Evolutionary conservation across 192 early-diverging fungal species (phyloP).

Genomic region (Linnemannia schmuckeri): DNA sequence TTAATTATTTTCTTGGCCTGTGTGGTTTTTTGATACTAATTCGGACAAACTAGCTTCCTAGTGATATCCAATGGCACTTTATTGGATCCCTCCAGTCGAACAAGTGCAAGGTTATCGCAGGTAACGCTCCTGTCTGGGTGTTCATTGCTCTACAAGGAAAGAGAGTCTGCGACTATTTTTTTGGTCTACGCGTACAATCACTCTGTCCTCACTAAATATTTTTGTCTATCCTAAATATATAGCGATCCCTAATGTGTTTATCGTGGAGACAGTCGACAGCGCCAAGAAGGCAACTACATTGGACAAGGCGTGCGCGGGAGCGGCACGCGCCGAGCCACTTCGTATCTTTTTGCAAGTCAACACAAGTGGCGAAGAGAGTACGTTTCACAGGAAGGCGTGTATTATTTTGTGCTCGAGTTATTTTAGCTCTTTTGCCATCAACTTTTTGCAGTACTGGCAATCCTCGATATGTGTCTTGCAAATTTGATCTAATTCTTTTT

Average conservation of each 20-base stretch:
- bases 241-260: conserved; percentile 90
- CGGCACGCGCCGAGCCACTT: conserved; percentile 66
- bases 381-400: background rate
- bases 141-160: background rate
- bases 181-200: background rate
- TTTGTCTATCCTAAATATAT: background rate
- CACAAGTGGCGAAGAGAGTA: conserved; percentile 91
- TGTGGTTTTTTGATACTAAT: background rate
- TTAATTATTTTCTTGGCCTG: conserved; percentile 10
- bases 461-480: no score
- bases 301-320: conserved; percentile 78
- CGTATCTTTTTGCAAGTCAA: conserved; percentile 95
- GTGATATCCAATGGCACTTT: conserved; percentile 98
- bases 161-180: background rate
- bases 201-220: background rate
- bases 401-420: background rate
- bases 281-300: conserved; percentile 85
- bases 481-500: no score
- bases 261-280: conserved; percentile 93
- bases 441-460: background rate
- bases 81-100: conserved; percentile 97
- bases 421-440: background rate
- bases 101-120: conserved; percentile 92
- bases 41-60: conserved; percentile 68
- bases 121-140: conserved; percentile 30